phyloP scores from a whole-genome alignment of 2,329 filamentous ascomycete genomes.

The Aspergillus sp. region DNA sequence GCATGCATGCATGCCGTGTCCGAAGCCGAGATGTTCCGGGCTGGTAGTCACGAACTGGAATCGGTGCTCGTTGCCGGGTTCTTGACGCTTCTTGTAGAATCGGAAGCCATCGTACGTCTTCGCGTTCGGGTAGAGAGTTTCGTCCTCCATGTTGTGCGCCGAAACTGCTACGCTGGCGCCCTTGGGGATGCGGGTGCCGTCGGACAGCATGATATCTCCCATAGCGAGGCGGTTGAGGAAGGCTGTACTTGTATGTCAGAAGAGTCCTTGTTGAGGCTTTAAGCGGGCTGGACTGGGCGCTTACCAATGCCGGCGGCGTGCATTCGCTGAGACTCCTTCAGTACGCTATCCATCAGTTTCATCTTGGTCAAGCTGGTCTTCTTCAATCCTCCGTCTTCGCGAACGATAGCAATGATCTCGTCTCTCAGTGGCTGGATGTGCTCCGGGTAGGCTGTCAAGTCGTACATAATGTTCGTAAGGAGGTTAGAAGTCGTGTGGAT shows the following conservation, averaged over 20 bases:
- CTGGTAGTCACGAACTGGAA: conserved; percentile 35
- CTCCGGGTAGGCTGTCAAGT: conserved; percentile 54
- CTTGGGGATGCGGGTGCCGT: conserved; percentile 34
- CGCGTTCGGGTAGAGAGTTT: conserved; percentile 30
- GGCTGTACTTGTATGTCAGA: conserved; percentile 15
- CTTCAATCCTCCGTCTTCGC: conserved; percentile 41
- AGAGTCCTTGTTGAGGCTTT: neutral
- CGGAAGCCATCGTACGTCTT: conserved; percentile 37
- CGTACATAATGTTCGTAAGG: conserved; percentile 54
- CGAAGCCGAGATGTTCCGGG: conserved; percentile 36
- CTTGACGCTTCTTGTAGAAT: conserved; percentile 34
- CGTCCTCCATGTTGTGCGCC: conserved; percentile 29
- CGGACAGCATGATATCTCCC: conserved; percentile 28
- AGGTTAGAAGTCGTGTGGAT: conserved; percentile 39
- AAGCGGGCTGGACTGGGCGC: conserved; percentile 2
- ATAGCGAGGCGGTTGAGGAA: conserved; percentile 29
- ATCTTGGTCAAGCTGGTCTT: conserved; percentile 37
- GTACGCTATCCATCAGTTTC: conserved; percentile 38
- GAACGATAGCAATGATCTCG: conserved; percentile 50
- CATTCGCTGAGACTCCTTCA: conserved; percentile 37
- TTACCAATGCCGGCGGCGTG: conserved; percentile 31
- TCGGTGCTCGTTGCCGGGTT: conserved; percentile 32
- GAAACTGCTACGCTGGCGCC: conserved; percentile 30
- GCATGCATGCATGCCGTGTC: conserved; percentile 42
- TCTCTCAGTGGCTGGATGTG: conserved; percentile 54